Base-by-base conservation (phyloP, 2,329 filamentous ascomycete genomes). In the Beauveria scarabaeidicola region DNA sequence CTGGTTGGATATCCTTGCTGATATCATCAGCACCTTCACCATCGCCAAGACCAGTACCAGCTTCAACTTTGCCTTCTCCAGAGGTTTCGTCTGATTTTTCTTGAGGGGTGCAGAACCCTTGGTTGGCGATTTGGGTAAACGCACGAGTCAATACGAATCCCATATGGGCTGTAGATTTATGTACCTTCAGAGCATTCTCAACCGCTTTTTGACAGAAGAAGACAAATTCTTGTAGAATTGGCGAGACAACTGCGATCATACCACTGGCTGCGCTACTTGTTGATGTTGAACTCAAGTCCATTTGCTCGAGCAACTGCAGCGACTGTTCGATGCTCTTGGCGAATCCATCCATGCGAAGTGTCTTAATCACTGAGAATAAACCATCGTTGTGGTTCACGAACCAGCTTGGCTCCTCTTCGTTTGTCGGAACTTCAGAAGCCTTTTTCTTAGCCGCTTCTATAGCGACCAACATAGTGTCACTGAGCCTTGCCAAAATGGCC, bases 21-120 rank as follows among this genome's bases (percentile, higher is more conserved):
- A 99, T 97, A 72, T 99, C 93, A 70, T 99, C 92, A 5, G 89
- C 92, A 19, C 93, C 95, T 72, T 97, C 90, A 11, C 94, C 95
- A 50, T 97, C 94, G 21, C 94, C 95, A 25, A 99, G 84, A 38
- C 94, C 95, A 11, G 92, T 97, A 17, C 95, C 95, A 41, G 85
- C 86, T 73, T 99, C 93, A 32, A 97, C 78, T 66, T 96, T 89
- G 13, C 92, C 90, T 61, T 89, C 83, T 21, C 83, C 84, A 54
- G 85, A 80, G 60, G 87, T 84, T 52, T 87, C 84, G 44, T 90
- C 83, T 1, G 85, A 85, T 66, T 91, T 88, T 67, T 97, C 92
- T 23, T 88, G 81, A 0, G 94, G 94, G 21, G 87, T 90, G 70
- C 94, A 99, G 78, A 97, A 97, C 2, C 94, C 94, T 70, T 95